Evolutionary conservation across 306 rosid genomes (phyloP), one percentile per base, ranked within the genome.

Genomic region (Vachellia collinsii): DNA sequence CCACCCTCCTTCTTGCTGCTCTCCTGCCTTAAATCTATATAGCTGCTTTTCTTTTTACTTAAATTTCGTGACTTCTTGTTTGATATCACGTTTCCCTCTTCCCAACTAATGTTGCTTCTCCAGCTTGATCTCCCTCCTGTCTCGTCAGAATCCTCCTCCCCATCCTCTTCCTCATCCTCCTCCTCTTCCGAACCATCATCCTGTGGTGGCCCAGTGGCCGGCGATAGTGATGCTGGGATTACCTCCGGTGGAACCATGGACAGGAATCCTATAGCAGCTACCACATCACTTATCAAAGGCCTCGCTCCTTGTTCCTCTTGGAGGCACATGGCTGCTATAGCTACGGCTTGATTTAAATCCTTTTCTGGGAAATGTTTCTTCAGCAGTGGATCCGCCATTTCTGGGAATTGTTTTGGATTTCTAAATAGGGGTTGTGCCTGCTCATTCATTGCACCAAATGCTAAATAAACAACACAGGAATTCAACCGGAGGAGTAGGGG

Each of bases 371-470:
- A 93, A 1, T 86, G 41, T 53, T 80, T 75, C 2, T 83, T 61
- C 1, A 95, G 92, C 61, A 39, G 73, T 1, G 92, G 97, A 85
- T 95, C 99, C 7, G 96, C 97, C 91, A 95, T 69, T 7, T 86
- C 98, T 14, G 98, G 97, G 81, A 80, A 95, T 77, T 58, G 88
- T 78, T 89, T 93, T 0, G 96, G 97, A 75, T 95, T 90, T 81
- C 90, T 87, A 79, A 91, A 95, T 14, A 89, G 65, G 82, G 96
- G 93, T 77, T 91, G 97, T 87, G 98, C 99, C 99, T 95, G 89
- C 65, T 16, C 44, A 36, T 5, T 11, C 8, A 29, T 34, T 13
- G 41, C 16, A 25, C 22, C 39, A 62, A 34, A 62, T 62, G 9
- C 38, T 62, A 25, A 12, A 13, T 62, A 13, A 62, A 29, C 41